phyloP scores from a whole-genome alignment of 805 yeast species.

The Grigorovia transvaalensis region DNA sequence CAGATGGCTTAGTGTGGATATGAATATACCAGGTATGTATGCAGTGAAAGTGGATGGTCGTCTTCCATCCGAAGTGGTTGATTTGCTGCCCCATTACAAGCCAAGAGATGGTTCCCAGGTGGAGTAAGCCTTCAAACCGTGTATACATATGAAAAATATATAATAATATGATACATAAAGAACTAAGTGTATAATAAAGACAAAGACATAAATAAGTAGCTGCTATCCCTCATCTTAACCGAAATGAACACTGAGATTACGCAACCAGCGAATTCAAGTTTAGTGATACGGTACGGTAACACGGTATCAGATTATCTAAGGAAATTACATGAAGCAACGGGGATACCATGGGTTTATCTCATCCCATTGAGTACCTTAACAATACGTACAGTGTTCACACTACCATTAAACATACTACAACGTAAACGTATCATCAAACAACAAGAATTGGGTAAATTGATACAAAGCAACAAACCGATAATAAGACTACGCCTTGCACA shows the following conservation, averaged over 20 bases:
- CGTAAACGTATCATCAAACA: slow-evolving; percentile 62
- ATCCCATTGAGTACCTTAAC: slow-evolving; percentile 66
- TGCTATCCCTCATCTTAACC: too few relatives aligned
- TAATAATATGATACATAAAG: background rate
- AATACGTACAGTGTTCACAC: slow-evolving; percentile 54
- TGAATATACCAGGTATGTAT: slow-evolving; percentile 79
- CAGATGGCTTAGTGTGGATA: slow-evolving; percentile 85
- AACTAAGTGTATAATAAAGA: too few relatives aligned
- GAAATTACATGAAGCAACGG: slow-evolving; percentile 40
- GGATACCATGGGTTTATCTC: slow-evolving; percentile 74
- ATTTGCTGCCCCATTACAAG: slow-evolving; percentile 67
- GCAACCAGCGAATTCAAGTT: background rate
- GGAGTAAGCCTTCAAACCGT: slow-evolving; percentile 29
- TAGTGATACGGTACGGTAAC: slow-evolving; percentile 8
- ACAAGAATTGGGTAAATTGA: slow-evolving; percentile 57
- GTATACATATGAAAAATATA: background rate
- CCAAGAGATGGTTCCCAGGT: slow-evolving; percentile 90
- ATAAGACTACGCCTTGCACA: slow-evolving; percentile 42
- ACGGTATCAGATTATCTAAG: slow-evolving; percentile 19
- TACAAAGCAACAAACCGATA: slow-evolving; percentile 68
- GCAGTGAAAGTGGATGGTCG: slow-evolving; percentile 92
- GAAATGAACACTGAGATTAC: background rate
- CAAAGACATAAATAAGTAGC: background rate
- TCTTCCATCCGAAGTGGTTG: slow-evolving; percentile 75
- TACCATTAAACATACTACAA: slow-evolving; percentile 71